phyloP scores from a whole-genome alignment of 148 eudicot genomes.

The Heliosperma pusillum region DNA sequence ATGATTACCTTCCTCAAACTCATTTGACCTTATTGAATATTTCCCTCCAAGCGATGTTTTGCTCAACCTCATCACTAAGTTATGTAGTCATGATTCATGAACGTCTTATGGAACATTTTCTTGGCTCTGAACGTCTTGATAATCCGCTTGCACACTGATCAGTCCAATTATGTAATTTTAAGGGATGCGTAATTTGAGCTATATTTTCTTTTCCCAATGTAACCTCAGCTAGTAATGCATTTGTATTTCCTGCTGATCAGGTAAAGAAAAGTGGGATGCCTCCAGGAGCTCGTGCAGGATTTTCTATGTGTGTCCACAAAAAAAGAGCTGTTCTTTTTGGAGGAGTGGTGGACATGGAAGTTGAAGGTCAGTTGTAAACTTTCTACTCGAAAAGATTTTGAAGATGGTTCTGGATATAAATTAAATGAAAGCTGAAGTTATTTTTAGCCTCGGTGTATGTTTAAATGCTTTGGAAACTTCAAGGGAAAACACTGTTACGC shows the following conservation, averaged over 20 bases:
- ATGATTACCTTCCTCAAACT: background rate
- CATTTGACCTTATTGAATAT: background rate
- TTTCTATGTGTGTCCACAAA: conserved; percentile 91
- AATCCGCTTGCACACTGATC: background rate
- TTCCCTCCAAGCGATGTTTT: background rate
- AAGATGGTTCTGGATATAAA: background rate
- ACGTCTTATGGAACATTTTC: background rate
- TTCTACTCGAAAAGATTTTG: background rate
- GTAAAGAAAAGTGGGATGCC: conserved; percentile 99
- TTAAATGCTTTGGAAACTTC: no score
- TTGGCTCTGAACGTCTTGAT: background rate
- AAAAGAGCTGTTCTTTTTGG: conserved; percentile 92
- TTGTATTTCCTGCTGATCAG: conserved; percentile 34
- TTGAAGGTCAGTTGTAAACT: conserved; percentile 50
- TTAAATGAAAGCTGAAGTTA: no score
- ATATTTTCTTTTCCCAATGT: background rate
- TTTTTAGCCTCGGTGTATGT: no score
- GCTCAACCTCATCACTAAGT: background rate
- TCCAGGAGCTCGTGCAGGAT: conserved; percentile 96
- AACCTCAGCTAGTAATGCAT: background rate
- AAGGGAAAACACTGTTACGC: no score
- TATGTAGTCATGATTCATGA: background rate
- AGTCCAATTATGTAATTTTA: background rate
- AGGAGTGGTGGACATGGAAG: conserved; percentile 98
- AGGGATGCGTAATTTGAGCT: background rate